Evolutionary conservation across 1,284 basidiomycete genomes (phyloP).

Genomic region (Boletus smithii): DNA sequence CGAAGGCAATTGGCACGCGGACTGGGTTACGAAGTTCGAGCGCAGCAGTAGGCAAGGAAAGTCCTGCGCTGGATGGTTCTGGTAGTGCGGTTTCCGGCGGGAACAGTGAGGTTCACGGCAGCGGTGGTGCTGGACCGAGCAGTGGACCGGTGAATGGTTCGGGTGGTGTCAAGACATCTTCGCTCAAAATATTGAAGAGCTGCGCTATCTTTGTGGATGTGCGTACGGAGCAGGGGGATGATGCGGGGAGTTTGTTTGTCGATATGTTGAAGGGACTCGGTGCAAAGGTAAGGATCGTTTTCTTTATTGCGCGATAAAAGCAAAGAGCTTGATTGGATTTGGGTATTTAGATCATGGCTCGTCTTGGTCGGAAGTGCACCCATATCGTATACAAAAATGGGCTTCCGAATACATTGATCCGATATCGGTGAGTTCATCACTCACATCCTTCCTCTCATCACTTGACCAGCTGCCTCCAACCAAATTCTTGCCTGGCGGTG

Average conservation of each 20-base stretch:
- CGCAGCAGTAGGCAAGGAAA: slow-evolving; percentile 22
- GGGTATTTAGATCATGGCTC: slow-evolving; percentile 48
- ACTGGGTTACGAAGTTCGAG: slow-evolving; percentile 41
- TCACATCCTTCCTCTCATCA: neutral
- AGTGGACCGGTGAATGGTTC: slow-evolving; percentile 21
- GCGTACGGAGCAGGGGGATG: slow-evolving; percentile 80
- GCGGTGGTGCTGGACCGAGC: slow-evolving; percentile 19
- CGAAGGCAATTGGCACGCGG: slow-evolving; percentile 29
- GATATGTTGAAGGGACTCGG: slow-evolving; percentile 83
- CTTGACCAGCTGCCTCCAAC: neutral
- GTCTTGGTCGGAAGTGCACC: slow-evolving; percentile 76
- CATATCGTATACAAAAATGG: slow-evolving; percentile 93
- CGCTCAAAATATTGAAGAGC: slow-evolving; percentile 58
- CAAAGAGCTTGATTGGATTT: slow-evolving; percentile 3
- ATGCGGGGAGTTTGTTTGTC: slow-evolving; percentile 78
- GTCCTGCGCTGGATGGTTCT: slow-evolving; percentile 28
- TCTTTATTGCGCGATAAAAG: neutral
- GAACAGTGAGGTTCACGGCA: slow-evolving; percentile 10
- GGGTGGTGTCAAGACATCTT: slow-evolving; percentile 19
- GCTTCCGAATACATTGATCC: slow-evolving; percentile 68
- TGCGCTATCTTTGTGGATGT: slow-evolving; percentile 91
- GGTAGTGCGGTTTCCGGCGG: slow-evolving; percentile 15
- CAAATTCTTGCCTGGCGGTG: neutral
- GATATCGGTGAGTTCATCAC: slow-evolving; percentile 54
- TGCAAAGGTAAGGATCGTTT: slow-evolving; percentile 62